phyloP scores from a whole-genome alignment of 495 filamentous ascomycete genomes.

The Entonaema liquescens region DNA sequence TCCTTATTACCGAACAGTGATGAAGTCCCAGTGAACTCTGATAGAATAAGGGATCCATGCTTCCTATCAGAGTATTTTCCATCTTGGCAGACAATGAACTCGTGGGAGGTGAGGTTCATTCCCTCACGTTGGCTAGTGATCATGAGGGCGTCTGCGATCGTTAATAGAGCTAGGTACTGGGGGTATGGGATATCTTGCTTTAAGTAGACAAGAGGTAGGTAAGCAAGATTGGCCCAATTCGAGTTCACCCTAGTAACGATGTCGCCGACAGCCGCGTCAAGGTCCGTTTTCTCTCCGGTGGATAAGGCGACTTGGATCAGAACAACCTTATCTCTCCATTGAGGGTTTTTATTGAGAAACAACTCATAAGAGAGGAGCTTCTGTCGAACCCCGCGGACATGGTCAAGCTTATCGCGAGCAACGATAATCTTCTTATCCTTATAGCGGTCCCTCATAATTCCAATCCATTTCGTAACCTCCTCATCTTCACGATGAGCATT shows the following conservation, averaged over 20 bases:
- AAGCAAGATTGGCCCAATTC: constrained; percentile 82
- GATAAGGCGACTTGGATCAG: constrained; percentile 93
- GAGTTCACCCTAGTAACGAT: constrained; percentile 95
- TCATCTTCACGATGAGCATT: constrained; percentile 73
- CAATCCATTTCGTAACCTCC: constrained; percentile 79
- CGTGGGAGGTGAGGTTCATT: constrained; percentile 93
- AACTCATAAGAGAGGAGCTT: constrained; percentile 92
- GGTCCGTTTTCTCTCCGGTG: constrained; percentile 82
- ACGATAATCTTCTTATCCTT: constrained; percentile 88
- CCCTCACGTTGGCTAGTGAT: constrained; percentile 93
- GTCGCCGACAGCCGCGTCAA: constrained; percentile 86
- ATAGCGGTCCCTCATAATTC: constrained; percentile 80
- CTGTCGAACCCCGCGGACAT: constrained; percentile 87
- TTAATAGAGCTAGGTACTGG: constrained; percentile 88
- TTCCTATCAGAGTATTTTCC: constrained; percentile 76
- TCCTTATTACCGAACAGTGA: constrained; percentile 80
- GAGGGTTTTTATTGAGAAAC: constrained; percentile 90
- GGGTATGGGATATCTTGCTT: constrained; percentile 92
- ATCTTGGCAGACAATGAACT: constrained; percentile 93
- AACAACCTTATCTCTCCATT: constrained; percentile 86
- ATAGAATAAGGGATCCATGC: constrained; percentile 86
- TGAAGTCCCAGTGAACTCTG: constrained; percentile 91
- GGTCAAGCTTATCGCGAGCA: constrained; percentile 90
- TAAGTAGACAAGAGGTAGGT: constrained; percentile 91
- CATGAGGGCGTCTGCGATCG: constrained; percentile 88